Percentiles rank a stretch among this genome's conserved stretches.
phyloP scores from a whole-genome alignment of 1,284 basidiomycete species.

The Hemileccinum hortonii region DNA sequence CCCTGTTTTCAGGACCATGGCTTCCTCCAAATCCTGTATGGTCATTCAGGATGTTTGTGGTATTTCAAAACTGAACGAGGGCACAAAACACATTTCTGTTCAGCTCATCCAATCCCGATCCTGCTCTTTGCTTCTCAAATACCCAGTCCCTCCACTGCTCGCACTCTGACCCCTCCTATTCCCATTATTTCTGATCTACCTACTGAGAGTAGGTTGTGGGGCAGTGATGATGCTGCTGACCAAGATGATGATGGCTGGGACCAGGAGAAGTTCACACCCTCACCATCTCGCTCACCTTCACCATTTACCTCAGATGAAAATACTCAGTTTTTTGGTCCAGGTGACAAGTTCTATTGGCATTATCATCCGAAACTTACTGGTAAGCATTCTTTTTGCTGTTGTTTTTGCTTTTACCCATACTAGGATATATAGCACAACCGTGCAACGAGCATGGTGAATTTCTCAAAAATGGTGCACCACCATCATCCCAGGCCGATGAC shows the following conservation, averaged over 20 bases:
- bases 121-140: neutral
- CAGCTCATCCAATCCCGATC: neutral
- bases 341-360: neutral
- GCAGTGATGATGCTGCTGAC: too few species aligned
- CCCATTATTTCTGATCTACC: too few species aligned
- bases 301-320: neutral
- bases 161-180: neutral
- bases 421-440: constrained; percentile 11
- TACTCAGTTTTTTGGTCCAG: neutral
- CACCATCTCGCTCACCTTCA: neutral
- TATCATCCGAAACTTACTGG: constrained; percentile 9
- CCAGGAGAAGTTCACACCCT: neutral
- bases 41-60: neutral
- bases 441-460: constrained; percentile 16
- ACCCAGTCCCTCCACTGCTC: neutral
- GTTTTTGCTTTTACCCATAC: too few species aligned
- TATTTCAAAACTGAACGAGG: neutral
- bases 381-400: neutral
- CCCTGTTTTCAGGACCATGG: neutral
- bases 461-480: neutral
- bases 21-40: neutral
- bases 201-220: neutral
- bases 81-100: neutral
- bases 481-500: neutral
- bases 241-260: neutral